Conservation (phyloP, 768 basidiomycete species). For the Botryobasidium botryosum region DNA sequence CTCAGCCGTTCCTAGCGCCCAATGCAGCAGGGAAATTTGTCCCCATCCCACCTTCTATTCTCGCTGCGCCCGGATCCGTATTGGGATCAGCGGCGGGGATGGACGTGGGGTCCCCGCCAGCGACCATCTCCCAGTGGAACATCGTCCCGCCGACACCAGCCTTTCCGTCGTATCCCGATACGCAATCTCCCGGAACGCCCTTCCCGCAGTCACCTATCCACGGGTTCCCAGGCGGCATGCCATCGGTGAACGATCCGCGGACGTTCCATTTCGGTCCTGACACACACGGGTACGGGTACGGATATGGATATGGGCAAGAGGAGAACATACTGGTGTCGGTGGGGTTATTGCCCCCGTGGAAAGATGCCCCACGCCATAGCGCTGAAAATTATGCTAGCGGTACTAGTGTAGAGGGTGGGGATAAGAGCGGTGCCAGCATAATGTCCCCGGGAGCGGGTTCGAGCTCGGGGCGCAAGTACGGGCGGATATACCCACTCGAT, state of each 20-base stretch:
- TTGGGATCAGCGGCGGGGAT: too few relatives aligned
- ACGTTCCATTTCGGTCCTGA: constrained; percentile 6
- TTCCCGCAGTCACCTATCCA: constrained; percentile 38
- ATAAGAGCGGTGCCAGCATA: constrained; percentile 30
- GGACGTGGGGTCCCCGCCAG: too few relatives aligned
- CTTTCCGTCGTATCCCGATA: constrained; percentile 47
- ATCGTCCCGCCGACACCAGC: constrained; percentile 44
- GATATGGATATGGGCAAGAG: neutral
- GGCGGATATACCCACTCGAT: constrained; percentile 50
- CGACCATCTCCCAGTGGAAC: neutral
- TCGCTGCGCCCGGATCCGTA: constrained; percentile 1
- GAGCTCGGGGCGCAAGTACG: constrained; percentile 16
- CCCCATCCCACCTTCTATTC: neutral
- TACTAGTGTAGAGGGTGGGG: constrained; percentile 40
- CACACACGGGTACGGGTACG: neutral
- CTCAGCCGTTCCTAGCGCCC: too few relatives aligned
- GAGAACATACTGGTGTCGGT: constrained; percentile 1
- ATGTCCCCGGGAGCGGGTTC: neutral
- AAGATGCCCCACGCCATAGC: neutral
- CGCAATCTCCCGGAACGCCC: constrained; percentile 27
- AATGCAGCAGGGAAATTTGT: neutral
- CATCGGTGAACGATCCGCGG: constrained; percentile 32
- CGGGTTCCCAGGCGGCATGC: constrained; percentile 24
- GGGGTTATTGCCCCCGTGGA: neutral
- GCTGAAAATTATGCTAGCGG: neutral